Percentiles rank a stretch among this genome's conserved stretches.
These are phyloP conservation scores for Leccinum fibrillosum DNA, from an alignment of 768 basidiomycete species.

Conservation along the genomic window DNA sequence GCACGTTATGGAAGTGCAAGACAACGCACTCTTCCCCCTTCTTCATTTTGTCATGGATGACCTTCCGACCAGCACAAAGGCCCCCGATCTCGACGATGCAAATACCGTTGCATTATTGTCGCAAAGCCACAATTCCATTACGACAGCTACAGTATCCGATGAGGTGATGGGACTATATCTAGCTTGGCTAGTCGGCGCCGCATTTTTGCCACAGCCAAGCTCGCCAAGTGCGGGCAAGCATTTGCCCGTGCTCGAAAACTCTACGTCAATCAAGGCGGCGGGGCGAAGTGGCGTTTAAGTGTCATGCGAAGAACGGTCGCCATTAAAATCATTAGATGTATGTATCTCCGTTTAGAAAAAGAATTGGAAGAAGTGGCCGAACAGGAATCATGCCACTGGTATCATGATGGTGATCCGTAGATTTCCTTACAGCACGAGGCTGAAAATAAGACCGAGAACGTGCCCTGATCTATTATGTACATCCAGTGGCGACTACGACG, in stretches of 20 bases:
- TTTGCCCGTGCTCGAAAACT: constrained; percentile 46
- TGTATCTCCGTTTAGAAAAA: background rate
- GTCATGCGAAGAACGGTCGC: background rate
- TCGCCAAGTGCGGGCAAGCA: constrained; percentile 35
- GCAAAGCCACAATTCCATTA: constrained; percentile 35
- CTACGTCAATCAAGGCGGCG: constrained; percentile 53
- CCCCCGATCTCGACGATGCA: constrained; percentile 83
- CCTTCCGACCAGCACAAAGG: constrained; percentile 93
- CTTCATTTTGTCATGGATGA: constrained; percentile 98
- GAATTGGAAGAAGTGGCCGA: background rate
- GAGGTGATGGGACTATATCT: constrained; percentile 82
- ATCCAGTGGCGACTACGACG: background rate
- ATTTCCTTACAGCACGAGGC: background rate
- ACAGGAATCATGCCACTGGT: background rate
- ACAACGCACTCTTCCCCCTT: constrained; percentile 96
- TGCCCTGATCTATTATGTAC: background rate
- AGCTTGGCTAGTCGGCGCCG: constrained; percentile 86
- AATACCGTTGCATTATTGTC: constrained; percentile 70
- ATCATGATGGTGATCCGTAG: background rate
- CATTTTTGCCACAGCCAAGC: constrained; percentile 67
- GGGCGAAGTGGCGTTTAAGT: constrained; percentile 50
- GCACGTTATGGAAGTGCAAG: constrained; percentile 91
- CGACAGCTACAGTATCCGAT: constrained; percentile 63
- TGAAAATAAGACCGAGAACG: background rate
- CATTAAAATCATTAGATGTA: background rate